phyloP scores from a whole-genome alignment of 441 rosid genomes.

The Mallotus japonicus region DNA sequence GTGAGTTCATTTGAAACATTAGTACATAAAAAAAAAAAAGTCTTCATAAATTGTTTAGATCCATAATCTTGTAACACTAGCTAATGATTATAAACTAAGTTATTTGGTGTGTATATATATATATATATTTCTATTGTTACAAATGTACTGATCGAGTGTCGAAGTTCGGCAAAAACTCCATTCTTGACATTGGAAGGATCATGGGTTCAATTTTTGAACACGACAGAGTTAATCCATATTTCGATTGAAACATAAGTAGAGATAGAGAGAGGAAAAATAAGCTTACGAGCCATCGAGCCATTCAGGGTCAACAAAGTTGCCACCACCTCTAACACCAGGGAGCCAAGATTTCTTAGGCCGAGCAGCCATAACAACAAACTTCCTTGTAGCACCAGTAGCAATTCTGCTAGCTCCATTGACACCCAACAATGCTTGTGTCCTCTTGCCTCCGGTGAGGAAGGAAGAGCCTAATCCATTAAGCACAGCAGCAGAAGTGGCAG shows the following conservation, averaged over 20 bases:
- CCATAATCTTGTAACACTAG: no score
- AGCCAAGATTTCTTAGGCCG: constrained; percentile 84
- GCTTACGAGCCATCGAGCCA: constrained; percentile 99
- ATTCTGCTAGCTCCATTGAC: constrained; percentile 21
- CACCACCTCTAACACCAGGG: constrained; percentile 81
- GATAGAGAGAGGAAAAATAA: background rate
- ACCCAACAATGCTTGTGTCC: constrained; percentile 39
- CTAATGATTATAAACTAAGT: no score
- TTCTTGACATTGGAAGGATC: no score
- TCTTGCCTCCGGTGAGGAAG: constrained; percentile 56
- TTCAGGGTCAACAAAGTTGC: constrained; percentile 85
- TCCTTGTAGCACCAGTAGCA: constrained; percentile 32
- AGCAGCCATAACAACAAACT: constrained; percentile 49
- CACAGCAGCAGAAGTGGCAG: constrained; percentile 68
- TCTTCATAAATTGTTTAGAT: no score
- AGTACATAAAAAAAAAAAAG: no score
- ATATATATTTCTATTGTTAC: no score
- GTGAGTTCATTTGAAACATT: no score
- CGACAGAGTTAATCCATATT: background rate
- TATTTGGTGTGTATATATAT: no score
- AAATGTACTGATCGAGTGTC: no score
- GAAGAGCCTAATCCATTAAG: constrained; percentile 78
- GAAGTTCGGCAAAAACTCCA: no score
- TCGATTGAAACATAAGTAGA: no score
- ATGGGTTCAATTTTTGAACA: no score